Evolutionary conservation across 768 basidiomycete genomes (phyloP), one percentile per base, ranked within the genome.

Genomic region (Russula sp.): DNA sequence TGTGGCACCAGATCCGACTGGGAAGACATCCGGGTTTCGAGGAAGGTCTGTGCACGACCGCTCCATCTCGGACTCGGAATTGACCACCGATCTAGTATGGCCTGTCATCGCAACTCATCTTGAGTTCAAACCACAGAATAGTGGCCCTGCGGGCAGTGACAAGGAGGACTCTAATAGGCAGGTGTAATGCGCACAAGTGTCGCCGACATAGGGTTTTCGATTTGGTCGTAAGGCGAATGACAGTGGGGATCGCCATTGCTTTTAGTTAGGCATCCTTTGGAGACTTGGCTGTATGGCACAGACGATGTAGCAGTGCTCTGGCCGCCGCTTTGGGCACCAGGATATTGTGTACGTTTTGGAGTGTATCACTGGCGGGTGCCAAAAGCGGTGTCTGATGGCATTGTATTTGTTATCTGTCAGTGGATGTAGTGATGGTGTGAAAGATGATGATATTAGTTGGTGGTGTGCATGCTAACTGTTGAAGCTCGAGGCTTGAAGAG

Each of bases 21-120:
- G 92, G 92, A 47, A 79, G 88, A 38, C 88, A 93, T 70, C 87
- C 90, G 18, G 91, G 92, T 1, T 93, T 93, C 69, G 92, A 93
- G 74, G 89, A 92, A 79, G 87, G 87, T 87, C 16, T 10, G 75
- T 70, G 64, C 38, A 35, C 22, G 58, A 42, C 14, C 2, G 9
- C 34, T 45, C 45, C 38, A 32, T 39, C 10, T 25, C 51, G 34
- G 20, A n/a, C 42, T 42, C 22, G 20, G 8, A 43, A 39, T 42
- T 55, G 42, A 46, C 53, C 49, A 35, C 22, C n/a, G 14, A 47
- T 48, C 51, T 57, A 76, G 86, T 88, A 14, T 88, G 86, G 86
- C 85, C 86, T 3, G 72, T 81, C 34, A 87, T 88, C 63, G 79
- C 82, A 0, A 78, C 81, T 54, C 81, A 81, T 61, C 73, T 88